Evolutionary conservation across 208 protist species (phyloP).

Genomic region (Trypanosoma boissoni): DNA sequence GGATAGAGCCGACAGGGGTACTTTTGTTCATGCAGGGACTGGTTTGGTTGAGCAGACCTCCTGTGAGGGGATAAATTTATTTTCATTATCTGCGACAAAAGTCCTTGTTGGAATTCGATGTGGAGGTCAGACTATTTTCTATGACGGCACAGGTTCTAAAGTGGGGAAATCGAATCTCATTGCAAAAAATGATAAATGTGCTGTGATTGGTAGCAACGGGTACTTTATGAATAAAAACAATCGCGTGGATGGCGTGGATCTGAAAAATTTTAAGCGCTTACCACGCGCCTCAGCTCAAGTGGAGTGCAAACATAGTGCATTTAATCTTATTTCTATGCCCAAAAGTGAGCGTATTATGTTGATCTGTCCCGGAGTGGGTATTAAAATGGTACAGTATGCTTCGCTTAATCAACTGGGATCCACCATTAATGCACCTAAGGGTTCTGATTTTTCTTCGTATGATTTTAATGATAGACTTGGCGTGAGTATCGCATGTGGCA

Average conservation of each 20-base stretch:
- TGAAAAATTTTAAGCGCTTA: constrained; percentile 5
- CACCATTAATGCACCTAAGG: neutral
- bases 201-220: constrained; percentile 8
- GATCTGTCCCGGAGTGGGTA: constrained; percentile 1
- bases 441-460: constrained; percentile 1
- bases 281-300: neutral
- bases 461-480: constrained; percentile 9
- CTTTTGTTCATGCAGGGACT: constrained; percentile 1
- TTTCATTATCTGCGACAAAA: neutral
- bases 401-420: constrained; percentile 1
- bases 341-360: constrained; percentile 10
- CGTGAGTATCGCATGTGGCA: constrained; percentile 15
- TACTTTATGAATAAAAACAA: constrained; percentile 16
- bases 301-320: constrained; percentile 1
- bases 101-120: constrained; percentile 15
- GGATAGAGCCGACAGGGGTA: neutral
- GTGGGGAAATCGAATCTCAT: neutral
- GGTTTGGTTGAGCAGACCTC: constrained; percentile 5
- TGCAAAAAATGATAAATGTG: constrained; percentile 3
- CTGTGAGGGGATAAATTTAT: constrained; percentile 7
- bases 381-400: neutral
- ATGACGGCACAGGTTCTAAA: neutral
- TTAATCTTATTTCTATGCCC: constrained; percentile 8
- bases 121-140: neutral
- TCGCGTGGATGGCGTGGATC: constrained; percentile 11